These are phyloP conservation scores for Daldinia eschscholtzii DNA, from an alignment of 2,329 filamentous ascomycete genomes.

Conservation along the genomic window DNA sequence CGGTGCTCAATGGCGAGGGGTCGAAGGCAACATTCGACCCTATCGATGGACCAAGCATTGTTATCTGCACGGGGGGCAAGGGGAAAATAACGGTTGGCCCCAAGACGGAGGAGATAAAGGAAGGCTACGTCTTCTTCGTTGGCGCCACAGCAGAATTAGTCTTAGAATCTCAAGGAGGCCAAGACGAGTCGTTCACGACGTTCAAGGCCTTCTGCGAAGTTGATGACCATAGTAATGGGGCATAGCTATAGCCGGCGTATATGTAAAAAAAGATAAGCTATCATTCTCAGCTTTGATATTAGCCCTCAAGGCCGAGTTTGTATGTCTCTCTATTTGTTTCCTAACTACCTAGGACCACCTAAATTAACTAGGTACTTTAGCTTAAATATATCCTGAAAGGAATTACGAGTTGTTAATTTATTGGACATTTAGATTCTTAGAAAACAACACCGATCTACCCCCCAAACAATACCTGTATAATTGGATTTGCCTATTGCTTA, in stretches of 20 bases:
- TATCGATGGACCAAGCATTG: conserved; percentile 88
- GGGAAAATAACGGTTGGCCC: conserved; percentile 88
- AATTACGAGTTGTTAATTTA: neutral
- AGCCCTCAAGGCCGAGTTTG: neutral
- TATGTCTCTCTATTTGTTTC: neutral
- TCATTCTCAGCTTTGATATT: neutral
- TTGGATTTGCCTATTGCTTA: too few relatives aligned
- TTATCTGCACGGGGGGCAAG: conserved; percentile 88
- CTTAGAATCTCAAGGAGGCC: conserved; percentile 73
- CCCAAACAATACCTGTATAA: too few relatives aligned
- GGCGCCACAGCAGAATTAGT: conserved; percentile 88
- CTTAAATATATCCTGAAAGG: neutral
- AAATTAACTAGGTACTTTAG: neutral
- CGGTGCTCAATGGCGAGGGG: conserved; percentile 76
- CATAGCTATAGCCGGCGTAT: conserved; percentile 12
- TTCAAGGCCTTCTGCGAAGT: conserved; percentile 97
- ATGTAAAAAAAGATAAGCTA: neutral
- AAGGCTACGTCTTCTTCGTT: conserved; percentile 84
- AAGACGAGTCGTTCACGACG: conserved; percentile 80
- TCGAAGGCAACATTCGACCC: conserved; percentile 90
- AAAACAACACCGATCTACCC: too few relatives aligned
- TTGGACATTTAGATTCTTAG: too few relatives aligned
- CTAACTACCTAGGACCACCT: neutral
- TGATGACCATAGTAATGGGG: conserved; percentile 61
- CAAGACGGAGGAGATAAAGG: conserved; percentile 79